phyloP scores from a whole-genome alignment of 169 alveolate genomes.

The Ichthyophthirius multifiliis region DNA sequence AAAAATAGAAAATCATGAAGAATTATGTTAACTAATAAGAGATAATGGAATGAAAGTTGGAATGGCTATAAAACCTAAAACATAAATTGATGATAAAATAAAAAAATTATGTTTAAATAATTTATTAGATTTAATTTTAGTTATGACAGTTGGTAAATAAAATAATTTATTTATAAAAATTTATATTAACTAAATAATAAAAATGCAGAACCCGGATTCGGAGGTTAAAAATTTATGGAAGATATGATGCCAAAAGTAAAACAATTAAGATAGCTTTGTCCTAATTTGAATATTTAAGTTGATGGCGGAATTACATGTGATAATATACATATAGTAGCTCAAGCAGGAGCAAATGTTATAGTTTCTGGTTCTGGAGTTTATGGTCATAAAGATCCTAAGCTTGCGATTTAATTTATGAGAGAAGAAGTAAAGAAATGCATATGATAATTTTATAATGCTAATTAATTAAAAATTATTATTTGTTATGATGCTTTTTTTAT shows the following conservation, averaged over 20 bases:
- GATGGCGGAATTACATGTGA: slow-evolving; percentile 88
- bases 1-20: slow-evolving; percentile 9
- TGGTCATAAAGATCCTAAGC: slow-evolving; percentile 29
- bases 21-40: slow-evolving; percentile 19
- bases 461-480: no score
- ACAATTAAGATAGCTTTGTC: slow-evolving; percentile 54
- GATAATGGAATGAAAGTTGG: slow-evolving; percentile 74
- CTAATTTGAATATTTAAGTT: slow-evolving; percentile 69
- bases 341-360: slow-evolving; percentile 87
- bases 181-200: not conserved
- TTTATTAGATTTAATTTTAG: slow-evolving; percentile 70
- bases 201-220: slow-evolving; percentile 90
- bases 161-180: not conserved
- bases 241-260: slow-evolving; percentile 82
- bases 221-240: slow-evolving; percentile 88
- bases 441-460: no score
- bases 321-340: slow-evolving; percentile 69
- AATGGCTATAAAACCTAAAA: slow-evolving; percentile 77
- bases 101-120: slow-evolving; percentile 37
- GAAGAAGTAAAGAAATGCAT: slow-evolving; percentile 12
- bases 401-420: slow-evolving; percentile 41
- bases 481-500: no score
- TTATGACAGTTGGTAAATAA: slow-evolving; percentile 84
- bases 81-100: slow-evolving; percentile 54
- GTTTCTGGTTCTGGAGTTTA: slow-evolving; percentile 84